Evolutionary conservation across 371 early-diverging fungal species (phyloP).

Genomic region (Mortierella sp.): DNA sequence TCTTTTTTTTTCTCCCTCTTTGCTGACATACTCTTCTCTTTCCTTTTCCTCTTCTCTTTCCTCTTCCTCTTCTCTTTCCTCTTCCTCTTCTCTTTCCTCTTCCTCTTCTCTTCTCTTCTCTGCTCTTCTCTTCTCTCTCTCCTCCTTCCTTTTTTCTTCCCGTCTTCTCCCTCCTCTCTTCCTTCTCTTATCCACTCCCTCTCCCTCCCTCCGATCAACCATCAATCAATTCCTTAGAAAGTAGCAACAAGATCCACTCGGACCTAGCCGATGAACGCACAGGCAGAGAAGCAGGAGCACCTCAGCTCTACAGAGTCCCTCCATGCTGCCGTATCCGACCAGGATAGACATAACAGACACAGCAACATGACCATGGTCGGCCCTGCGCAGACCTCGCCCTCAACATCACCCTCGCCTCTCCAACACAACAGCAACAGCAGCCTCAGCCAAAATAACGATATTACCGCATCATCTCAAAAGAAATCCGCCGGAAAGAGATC

Average conservation of each 20-base stretch:
- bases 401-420: constrained; percentile 10
- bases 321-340: neutral
- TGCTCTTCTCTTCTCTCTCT: neutral
- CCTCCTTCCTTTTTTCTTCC: neutral
- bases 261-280: constrained; percentile 13
- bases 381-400: neutral
- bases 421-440: constrained; percentile 3
- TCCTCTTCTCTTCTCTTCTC: too few species aligned
- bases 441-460: neutral
- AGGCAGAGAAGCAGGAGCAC: constrained; percentile 34
- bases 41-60: neutral
- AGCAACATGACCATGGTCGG: constrained; percentile 38
- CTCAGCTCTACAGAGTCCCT: constrained; percentile 32
- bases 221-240: neutral
- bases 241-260: neutral
- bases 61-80: neutral
- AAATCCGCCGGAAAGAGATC: constrained; percentile 4
- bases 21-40: neutral
- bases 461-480: neutral
- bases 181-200: neutral
- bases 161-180: neutral
- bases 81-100: neutral
- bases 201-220: neutral
- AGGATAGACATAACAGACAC: constrained; percentile 16
- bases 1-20: neutral